Percentiles rank a stretch among this genome's conserved stretches.
Conservation (phyloP, 2,329 filamentous ascomycete species). For the Rutstroemia sp. region DNA sequence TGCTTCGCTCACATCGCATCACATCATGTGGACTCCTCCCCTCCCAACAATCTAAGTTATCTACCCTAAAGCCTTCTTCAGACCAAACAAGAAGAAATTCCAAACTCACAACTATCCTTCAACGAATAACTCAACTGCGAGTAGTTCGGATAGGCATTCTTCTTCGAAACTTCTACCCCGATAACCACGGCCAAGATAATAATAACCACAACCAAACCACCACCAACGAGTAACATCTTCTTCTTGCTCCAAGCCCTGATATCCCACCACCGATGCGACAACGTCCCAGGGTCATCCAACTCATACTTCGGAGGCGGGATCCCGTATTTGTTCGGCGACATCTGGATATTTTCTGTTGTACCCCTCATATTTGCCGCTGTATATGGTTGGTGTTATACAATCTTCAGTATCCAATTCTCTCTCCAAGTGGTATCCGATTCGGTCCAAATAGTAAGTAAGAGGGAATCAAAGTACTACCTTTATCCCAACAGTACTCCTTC, state of each 20-base stretch:
- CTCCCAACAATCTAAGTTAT: too few species aligned
- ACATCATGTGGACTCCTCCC: not conserved
- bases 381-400: too few species aligned
- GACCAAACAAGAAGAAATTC: not conserved
- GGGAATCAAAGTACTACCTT: too few species aligned
- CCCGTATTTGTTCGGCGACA: constrained; percentile 9
- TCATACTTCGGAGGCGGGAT: constrained; percentile 17
- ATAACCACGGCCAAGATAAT: constrained; percentile 44
- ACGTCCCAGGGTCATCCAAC: constrained; percentile 14
- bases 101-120: constrained; percentile 32
- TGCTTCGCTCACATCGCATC: not conserved
- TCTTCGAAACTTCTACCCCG: constrained; percentile 30
- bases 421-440: not conserved
- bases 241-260: constrained; percentile 46
- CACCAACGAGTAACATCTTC: constrained; percentile 39
- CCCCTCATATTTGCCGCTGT: not conserved
- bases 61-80: not conserved
- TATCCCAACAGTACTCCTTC: too few species aligned
- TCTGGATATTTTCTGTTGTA: not conserved
- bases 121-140: constrained; percentile 33
- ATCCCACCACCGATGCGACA: constrained; percentile 35
- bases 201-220: constrained; percentile 30
- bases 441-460: too few species aligned
- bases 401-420: not conserved
- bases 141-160: constrained; percentile 38